Evolutionary conservation across 306 rosid species (phyloP), one percentile per base, ranked within the genome.

Genomic region (Urtica urens): DNA sequence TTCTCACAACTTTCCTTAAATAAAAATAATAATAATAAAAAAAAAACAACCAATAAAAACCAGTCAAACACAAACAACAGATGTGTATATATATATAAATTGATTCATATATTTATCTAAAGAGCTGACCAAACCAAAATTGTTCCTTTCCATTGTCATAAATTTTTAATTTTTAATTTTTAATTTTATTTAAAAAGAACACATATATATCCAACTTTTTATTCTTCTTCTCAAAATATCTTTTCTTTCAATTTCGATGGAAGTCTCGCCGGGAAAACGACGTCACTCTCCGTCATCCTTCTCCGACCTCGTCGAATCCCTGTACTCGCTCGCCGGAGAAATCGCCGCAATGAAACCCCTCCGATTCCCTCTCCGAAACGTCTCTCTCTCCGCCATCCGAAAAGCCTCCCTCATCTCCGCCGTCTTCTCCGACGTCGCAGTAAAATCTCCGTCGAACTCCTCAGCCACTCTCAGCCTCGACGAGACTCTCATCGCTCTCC

Each of bases 401-500:
- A 85, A 82, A 54, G 34, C 83, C 23, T 72, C 57, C 44, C 70
- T 85, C 4, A 80, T 92, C 2, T 42, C 68, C 3, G 54, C 79
- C 7, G 59, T 85, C 16, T 83, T 82, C 50, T 81, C 85, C 13
- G 96, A 92, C 47, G 53, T 92, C 1, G 15, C 64, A 10, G n/a
- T n/a, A n/a, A 63, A 72, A 0, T 4, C 29, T 17, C 49, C 13
- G 22, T 65, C 68, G 0, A 71, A 75, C 0, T 39, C 72, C 27
- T 78, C 96, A 0, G 60, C 71, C 2, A 1, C 58, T n/a, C 78
- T 92, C 8, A 85, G 99, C 49, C 77, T 85, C 35, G 81, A 77
- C 6, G 96, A 85, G 63, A 74, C 82, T 81, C 71, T 71, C 72
- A 70, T 92, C 33, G 73, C 80, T 12, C 60, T 92, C 2, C 96